These are phyloP conservation scores for Hypoxylon sp. DNA, from an alignment of 2,329 filamentous ascomycete species.

Conservation along the genomic window DNA sequence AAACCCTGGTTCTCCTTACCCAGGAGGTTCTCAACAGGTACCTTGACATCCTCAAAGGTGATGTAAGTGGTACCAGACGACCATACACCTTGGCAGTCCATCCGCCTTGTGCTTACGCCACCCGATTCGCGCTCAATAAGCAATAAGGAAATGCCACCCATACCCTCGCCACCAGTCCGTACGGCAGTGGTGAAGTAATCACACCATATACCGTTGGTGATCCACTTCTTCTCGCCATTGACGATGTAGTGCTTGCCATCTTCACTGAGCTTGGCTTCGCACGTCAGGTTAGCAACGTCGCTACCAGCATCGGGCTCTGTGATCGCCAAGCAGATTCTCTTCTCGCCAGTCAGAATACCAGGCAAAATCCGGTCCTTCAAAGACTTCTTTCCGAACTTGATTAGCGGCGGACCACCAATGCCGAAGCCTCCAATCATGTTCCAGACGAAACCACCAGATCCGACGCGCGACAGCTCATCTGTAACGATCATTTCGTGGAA, in stretches of 20 bases:
- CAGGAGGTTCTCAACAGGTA: slow-evolving; percentile 97
- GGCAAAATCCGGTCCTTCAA: slow-evolving; percentile 89
- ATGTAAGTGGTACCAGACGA: slow-evolving; percentile 95
- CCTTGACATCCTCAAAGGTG: slow-evolving; percentile 98
- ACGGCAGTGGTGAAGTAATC: slow-evolving; percentile 99
- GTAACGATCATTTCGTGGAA: slow-evolving; percentile 98
- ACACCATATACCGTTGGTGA: slow-evolving; percentile 95
- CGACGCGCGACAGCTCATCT: slow-evolving; percentile 89
- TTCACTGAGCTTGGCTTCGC: slow-evolving; percentile 91
- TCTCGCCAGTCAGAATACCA: slow-evolving; percentile 87
- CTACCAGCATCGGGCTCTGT: slow-evolving; percentile 95
- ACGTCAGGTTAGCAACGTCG: slow-evolving; percentile 94
- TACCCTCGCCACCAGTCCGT: slow-evolving; percentile 85
- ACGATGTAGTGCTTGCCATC: slow-evolving; percentile 99
- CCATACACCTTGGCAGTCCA: slow-evolving; percentile 99
- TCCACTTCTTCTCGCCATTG: slow-evolving; percentile 99
- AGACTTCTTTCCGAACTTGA: slow-evolving; percentile 89
- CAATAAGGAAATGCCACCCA: slow-evolving; percentile 90
- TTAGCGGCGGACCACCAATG: slow-evolving; percentile 89
- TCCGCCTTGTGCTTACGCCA: slow-evolving; percentile 89
- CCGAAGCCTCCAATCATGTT: slow-evolving; percentile 96
- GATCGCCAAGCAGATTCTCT: slow-evolving; percentile 96
- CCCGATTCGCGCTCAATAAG: slow-evolving; percentile 87
- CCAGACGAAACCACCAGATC: slow-evolving; percentile 94
- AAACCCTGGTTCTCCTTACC: slow-evolving; percentile 99